A percentile compares a stretch with the other conserved stretches of the same genome.
These are phyloP conservation scores for Trichoderma sp. DNA, from an alignment of 2,329 filamentous ascomycete species.

Conservation along the genomic window DNA sequence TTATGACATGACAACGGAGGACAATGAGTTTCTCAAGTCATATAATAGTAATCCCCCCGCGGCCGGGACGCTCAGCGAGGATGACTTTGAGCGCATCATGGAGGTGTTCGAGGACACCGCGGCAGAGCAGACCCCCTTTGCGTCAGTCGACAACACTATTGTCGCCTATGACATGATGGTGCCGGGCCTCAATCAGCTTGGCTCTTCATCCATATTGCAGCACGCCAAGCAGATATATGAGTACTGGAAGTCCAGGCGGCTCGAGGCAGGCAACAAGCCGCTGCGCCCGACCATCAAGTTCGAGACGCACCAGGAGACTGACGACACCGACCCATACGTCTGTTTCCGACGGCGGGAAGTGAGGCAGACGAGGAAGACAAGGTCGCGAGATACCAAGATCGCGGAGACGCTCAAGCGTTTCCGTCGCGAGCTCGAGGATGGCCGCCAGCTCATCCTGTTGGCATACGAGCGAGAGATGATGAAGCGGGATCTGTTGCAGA, in stretches of 20 bases:
- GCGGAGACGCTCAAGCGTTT: constrained; percentile 93
- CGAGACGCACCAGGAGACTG: constrained; percentile 89
- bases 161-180: constrained; percentile 78
- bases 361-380: constrained; percentile 90
- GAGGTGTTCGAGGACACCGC: constrained; percentile 91
- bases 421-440: constrained; percentile 87
- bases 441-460: constrained; percentile 75
- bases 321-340: constrained; percentile 95
- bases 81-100: constrained; percentile 93
- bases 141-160: constrained; percentile 84
- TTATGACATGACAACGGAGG: constrained; percentile 94
- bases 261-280: constrained; percentile 67
- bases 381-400: constrained; percentile 89
- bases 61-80: constrained; percentile 72
- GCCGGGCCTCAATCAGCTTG: constrained; percentile 60
- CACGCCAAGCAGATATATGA: constrained; percentile 81
- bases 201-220: constrained; percentile 52
- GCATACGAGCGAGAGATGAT: constrained; percentile 78
- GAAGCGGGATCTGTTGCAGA: constrained; percentile 74
- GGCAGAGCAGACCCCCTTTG: constrained; percentile 81
- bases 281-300: constrained; percentile 85
- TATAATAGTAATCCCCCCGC: constrained; percentile 77
- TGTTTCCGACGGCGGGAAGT: constrained; percentile 96
- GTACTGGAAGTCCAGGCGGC: constrained; percentile 79
- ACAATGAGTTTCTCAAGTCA: constrained; percentile 79